phyloP scores from a whole-genome alignment of 345 rosid genomes.

The Rhodamnia argentea region DNA sequence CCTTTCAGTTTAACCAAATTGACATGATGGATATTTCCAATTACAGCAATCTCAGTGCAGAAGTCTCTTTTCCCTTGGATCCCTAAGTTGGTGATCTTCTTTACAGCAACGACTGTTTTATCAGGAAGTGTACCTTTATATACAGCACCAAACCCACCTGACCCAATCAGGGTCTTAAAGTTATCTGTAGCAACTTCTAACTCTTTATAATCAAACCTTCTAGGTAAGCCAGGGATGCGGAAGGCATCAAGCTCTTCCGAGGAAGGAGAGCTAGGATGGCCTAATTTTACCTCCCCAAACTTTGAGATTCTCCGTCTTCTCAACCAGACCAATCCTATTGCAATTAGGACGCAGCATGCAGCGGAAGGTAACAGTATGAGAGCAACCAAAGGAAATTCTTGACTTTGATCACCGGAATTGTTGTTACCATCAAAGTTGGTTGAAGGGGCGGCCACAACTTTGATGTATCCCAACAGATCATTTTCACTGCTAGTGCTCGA shows the following conservation, averaged over 20 bases:
- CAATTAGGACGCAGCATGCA: slow-evolving; percentile 29
- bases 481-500: slow-evolving; percentile 9
- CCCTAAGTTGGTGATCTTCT: slow-evolving; percentile 52
- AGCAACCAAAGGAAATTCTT: slow-evolving; percentile 40
- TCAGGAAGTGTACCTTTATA: slow-evolving; percentile 48
- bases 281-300: slow-evolving; percentile 16
- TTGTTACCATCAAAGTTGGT: slow-evolving; percentile 1
- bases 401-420: slow-evolving; percentile 8
- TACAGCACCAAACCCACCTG: slow-evolving; percentile 77
- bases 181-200: slow-evolving; percentile 54
- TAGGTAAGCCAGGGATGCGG: slow-evolving; percentile 69
- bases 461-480: slow-evolving; percentile 38
- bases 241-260: slow-evolving; percentile 62
- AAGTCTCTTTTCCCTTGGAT: slow-evolving; percentile 64
- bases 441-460: slow-evolving; percentile 26
- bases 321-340: slow-evolving; percentile 44
- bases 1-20: slow-evolving; percentile 74
- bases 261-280: slow-evolving; percentile 17
- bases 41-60: slow-evolving; percentile 64
- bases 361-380: slow-evolving; percentile 56
- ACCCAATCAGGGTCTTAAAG: slow-evolving; percentile 49
- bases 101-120: slow-evolving; percentile 48
- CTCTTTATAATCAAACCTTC: slow-evolving; percentile 49
- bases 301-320: slow-evolving; percentile 33
- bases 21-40: slow-evolving; percentile 69